These are phyloP conservation scores for Bocquillonia castaneifolia DNA, from an alignment of 441 rosid species.

Conservation along the genomic window DNA sequence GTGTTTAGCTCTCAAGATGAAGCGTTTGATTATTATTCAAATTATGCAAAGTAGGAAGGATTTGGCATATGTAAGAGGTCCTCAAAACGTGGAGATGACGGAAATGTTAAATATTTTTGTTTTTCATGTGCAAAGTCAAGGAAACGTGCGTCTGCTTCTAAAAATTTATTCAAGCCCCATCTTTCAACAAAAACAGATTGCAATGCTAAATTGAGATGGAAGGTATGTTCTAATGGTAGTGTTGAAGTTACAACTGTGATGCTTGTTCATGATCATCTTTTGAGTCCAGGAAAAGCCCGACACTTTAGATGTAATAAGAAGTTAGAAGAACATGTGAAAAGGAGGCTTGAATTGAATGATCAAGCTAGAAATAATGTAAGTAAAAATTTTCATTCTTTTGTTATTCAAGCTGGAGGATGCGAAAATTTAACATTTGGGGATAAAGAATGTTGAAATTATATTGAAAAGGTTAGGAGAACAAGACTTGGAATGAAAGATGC, in stretches of 20 bases:
- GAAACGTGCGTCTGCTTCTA: background rate
- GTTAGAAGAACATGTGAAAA: background rate
- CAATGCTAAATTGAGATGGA: background rate
- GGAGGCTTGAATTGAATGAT: background rate
- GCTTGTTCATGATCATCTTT: background rate
- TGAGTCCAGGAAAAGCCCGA: background rate
- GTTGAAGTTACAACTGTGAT: background rate
- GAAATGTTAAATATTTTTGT: background rate
- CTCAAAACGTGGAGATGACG: background rate
- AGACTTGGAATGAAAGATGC: no score
- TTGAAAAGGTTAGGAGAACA: no score
- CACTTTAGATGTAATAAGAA: background rate
- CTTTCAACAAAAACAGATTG: background rate
- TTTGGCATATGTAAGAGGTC: background rate
- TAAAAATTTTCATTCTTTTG: no score
- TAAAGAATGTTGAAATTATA: no score
- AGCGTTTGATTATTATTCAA: background rate
- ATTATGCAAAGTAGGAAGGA: background rate
- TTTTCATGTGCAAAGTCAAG: background rate
- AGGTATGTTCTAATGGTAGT: background rate
- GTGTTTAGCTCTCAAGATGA: background rate
- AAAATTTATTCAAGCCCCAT: background rate
- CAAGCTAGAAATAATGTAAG: background rate
- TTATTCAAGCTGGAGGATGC: no score
- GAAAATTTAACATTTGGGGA: no score